Conservation (phyloP, 2,329 filamentous ascomycete genomes). For the Alternaria conjuncta region DNA sequence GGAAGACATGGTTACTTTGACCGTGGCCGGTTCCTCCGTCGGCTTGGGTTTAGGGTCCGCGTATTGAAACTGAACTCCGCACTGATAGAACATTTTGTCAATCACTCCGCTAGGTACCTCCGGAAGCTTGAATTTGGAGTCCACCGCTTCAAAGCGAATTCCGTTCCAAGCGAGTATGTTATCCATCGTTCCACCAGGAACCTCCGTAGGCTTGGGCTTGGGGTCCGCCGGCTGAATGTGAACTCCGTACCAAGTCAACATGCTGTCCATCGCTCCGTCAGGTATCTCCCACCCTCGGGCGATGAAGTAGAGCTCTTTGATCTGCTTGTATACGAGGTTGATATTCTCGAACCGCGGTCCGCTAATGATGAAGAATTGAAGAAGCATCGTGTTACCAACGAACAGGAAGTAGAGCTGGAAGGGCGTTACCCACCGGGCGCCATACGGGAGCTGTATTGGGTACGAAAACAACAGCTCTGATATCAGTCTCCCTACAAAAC, state of each 20-base stretch:
- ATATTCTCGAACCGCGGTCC: not conserved
- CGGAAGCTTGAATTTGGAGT: not conserved
- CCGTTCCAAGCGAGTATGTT: not conserved
- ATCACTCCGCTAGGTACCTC: not conserved
- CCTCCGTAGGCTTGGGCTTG: not conserved
- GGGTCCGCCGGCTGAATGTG: not conserved
- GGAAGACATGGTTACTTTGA: not conserved
- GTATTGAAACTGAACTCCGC: too few relatives aligned
- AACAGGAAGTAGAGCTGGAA: not conserved
- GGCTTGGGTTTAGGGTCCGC: not conserved
- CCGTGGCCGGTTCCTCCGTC: not conserved
- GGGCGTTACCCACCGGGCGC: not conserved
- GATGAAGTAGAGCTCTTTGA: constrained; percentile 4
- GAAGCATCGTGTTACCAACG: not conserved
- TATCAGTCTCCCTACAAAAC: not conserved
- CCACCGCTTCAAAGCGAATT: not conserved
- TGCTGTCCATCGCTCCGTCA: not conserved
- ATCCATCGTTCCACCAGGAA: not conserved
- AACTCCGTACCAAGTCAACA: not conserved
- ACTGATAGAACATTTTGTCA: not conserved
- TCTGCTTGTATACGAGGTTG: not conserved
- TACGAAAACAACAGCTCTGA: not conserved
- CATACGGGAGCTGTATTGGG: not conserved
- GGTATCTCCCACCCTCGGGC: not conserved
- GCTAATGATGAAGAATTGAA: not conserved